These are phyloP conservation scores for Lactarius deliciosus DNA, from an alignment of 768 basidiomycete genomes.

Conservation along the genomic window DNA sequence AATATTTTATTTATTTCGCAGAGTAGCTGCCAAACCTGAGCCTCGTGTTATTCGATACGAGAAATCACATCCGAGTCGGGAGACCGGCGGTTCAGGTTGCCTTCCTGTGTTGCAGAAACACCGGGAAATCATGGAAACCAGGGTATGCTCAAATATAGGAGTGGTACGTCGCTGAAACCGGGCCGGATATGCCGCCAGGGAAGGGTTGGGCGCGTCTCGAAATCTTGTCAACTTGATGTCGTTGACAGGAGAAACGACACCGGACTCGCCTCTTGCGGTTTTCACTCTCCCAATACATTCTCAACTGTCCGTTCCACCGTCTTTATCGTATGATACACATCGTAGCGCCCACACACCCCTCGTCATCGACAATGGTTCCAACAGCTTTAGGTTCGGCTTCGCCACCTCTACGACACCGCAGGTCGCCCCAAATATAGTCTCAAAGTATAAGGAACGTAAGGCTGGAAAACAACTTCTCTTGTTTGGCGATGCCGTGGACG, in stretches of 20 bases:
- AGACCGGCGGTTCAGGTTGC: no score
- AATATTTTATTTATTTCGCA: no score
- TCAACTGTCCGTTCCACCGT: conserved; percentile 18
- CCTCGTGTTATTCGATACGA: no score
- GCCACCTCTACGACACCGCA: conserved; percentile 58
- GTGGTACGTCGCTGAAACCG: background rate
- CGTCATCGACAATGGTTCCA: conserved; percentile 89
- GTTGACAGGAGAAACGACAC: background rate
- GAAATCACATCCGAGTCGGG: no score
- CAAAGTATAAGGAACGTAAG: conserved; percentile 89
- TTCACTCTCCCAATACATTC: conserved; percentile 19
- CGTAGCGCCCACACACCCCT: conserved; percentile 53
- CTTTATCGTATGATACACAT: conserved; percentile 19
- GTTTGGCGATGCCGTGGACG: conserved; percentile 85
- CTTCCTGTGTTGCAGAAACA: no score
- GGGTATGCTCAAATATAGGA: no score
- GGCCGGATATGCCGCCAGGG: background rate
- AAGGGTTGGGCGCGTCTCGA: background rate
- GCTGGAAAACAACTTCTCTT: conserved; percentile 79
- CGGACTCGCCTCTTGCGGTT: conserved; percentile 12
- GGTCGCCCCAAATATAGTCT: conserved; percentile 65
- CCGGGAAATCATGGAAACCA: no score
- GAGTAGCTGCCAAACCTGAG: no score
- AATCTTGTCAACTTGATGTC: background rate
- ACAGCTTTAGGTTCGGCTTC: conserved; percentile 81